Conservation (phyloP, 345 rosid species). For the Aegle marmelos region DNA sequence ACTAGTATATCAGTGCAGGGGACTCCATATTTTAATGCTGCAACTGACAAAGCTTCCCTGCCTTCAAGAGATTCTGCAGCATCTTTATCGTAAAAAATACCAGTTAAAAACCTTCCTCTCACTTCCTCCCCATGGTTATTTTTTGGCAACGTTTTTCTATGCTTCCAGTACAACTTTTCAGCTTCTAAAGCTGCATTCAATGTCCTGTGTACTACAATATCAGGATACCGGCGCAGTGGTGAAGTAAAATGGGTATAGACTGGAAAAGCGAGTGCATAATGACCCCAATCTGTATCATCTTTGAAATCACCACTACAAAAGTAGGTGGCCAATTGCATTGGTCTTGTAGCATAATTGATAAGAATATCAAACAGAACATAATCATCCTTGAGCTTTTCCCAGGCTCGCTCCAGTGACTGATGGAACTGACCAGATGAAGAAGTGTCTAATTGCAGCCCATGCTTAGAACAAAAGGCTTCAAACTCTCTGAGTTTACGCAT, state of each 20-base stretch:
- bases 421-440: slow-evolving; percentile 68
- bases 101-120: slow-evolving; percentile 49
- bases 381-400: slow-evolving; percentile 70
- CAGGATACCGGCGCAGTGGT: slow-evolving; percentile 87
- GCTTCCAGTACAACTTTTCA: slow-evolving; percentile 46
- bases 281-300: slow-evolving; percentile 64
- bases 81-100: slow-evolving; percentile 49
- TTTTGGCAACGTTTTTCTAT: slow-evolving; percentile 13
- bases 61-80: slow-evolving; percentile 60
- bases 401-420: slow-evolving; percentile 53
- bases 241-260: slow-evolving; percentile 92
- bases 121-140: slow-evolving; percentile 14
- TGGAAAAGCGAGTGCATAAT: slow-evolving; percentile 83
- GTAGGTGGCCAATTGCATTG: slow-evolving; percentile 81
- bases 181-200: slow-evolving; percentile 84
- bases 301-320: slow-evolving; percentile 72
- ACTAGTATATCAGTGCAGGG: slow-evolving; percentile 49
- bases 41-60: slow-evolving; percentile 50
- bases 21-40: slow-evolving; percentile 59
- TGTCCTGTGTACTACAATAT: slow-evolving; percentile 83
- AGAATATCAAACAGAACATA: slow-evolving; percentile 57
- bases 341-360: slow-evolving; percentile 63
- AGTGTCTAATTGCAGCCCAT: slow-evolving; percentile 68
- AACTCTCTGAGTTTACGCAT: slow-evolving; percentile 81
- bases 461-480: slow-evolving; percentile 69